Base-by-base conservation (phyloP, 495 filamentous ascomycete species). In the Amorphotheca resinae region DNA sequence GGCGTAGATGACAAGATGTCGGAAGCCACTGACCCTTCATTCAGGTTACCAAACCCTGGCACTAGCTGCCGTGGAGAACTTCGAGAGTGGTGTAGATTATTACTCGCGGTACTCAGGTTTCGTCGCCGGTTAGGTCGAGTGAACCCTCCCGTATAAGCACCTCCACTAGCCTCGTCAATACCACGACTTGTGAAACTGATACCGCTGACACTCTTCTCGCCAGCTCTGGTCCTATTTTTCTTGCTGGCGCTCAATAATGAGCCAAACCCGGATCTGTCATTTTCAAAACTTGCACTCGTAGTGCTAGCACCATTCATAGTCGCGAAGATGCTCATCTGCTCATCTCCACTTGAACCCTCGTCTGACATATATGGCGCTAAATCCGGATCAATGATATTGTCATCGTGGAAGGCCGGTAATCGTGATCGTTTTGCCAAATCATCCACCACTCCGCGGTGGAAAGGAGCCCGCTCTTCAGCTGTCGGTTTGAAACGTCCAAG, bases 301-400 rank as follows among this genome's bases (percentile, higher is more conserved):
- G 65, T 53, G 30, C 65, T 67, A 31, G 52, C 60, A 36, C 59
- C 57, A 22, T 67, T 60, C 58, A 93, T 75, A 0, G 82, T 79
- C 20, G 84, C 74, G 54, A 91, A 77, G 14, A 96, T 80, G 58
- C 79, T 88, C 61, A 87, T 76, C 54, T 91, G 85, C 41, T 96
- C 87, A 51, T 94, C 88, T 14, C 80, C 91, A 54, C 84, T 95
- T 1, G 85, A 89, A 16, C 79, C 87, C 52, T 87, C 82, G 59
- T 99, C 93, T 14, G 91, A 96, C 67, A 96, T 80, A 63, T 89
- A 96, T 21, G 87, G 84, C 1, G 87, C 88, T 12, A 96, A 66
- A 53, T 96, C 93, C 2, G 93, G 89, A 54, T 99, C 93, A 56
- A 96, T 96, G 50, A 99, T 94, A 53, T 85, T 95, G 56, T 99